Conservation (phyloP, 331 rosid genomes). For the Malus hybrid region DNA sequence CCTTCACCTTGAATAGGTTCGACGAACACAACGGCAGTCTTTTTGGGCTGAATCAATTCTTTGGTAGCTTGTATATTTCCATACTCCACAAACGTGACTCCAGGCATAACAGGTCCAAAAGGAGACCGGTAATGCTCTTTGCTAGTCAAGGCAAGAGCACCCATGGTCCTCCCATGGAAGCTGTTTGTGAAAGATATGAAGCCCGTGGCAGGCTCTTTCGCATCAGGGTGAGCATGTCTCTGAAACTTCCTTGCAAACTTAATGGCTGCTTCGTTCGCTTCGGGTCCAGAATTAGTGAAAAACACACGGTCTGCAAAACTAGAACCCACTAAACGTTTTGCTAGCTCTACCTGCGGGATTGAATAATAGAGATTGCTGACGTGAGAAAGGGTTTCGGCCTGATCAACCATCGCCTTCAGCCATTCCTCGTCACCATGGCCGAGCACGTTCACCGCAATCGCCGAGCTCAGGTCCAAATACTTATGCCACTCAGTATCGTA, state of each 20-base stretch:
- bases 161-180: constrained; percentile 94
- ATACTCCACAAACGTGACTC: constrained; percentile 71
- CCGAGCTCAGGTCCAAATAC: constrained; percentile 62
- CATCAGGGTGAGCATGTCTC: constrained; percentile 38
- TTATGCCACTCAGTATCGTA: constrained; percentile 60
- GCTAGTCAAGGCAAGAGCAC: constrained; percentile 91
- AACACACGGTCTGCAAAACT: constrained; percentile 87
- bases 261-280: constrained; percentile 91
- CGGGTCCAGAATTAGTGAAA: constrained; percentile 80
- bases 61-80: constrained; percentile 64
- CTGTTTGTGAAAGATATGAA: constrained; percentile 70
- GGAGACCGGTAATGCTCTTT: constrained; percentile 77
- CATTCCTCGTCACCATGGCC: constrained; percentile 77
- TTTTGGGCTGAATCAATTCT: constrained; percentile 47
- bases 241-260: constrained; percentile 87
- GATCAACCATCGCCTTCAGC: constrained; percentile 63
- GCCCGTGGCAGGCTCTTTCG: constrained; percentile 44
- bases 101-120: constrained; percentile 93
- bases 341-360: constrained; percentile 86
- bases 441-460: constrained; percentile 77
- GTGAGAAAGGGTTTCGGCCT: constrained; percentile 61
- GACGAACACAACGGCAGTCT: constrained; percentile 72
- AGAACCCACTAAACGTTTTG: constrained; percentile 51
- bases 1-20: constrained; percentile 98
- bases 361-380: constrained; percentile 76